A percentile compares a stretch with the other conserved stretches of the same genome.
phyloP scores from a whole-genome alignment of 805 yeast genomes.

The Candida odintsovae region DNA sequence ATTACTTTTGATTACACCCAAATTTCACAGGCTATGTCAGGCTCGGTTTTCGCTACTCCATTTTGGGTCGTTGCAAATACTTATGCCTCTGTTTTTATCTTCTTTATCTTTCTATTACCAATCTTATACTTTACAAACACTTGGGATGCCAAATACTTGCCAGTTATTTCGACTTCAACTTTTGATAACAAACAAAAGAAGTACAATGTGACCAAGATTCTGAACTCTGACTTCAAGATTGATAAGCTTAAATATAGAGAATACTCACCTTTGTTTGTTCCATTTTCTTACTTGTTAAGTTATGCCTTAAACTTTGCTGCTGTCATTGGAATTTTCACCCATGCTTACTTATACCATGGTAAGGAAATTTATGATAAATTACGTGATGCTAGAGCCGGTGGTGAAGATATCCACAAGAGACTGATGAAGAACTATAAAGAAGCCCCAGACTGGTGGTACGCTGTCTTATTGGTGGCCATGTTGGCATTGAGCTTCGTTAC shows the following conservation, averaged over 20 bases:
- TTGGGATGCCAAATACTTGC: slow-evolving; percentile 56
- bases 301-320: slow-evolving; percentile 61
- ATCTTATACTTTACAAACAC: slow-evolving; percentile 47
- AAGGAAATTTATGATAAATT: slow-evolving; percentile 43
- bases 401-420: slow-evolving; percentile 39
- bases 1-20: slow-evolving; percentile 56
- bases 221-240: slow-evolving; percentile 37
- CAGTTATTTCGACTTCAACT: slow-evolving; percentile 46
- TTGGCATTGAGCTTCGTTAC: slow-evolving; percentile 27
- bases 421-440: slow-evolving; percentile 53
- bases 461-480: slow-evolving; percentile 20
- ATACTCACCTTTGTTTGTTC: slow-evolving; percentile 54
- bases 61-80: slow-evolving; percentile 33
- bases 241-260: slow-evolving; percentile 39
- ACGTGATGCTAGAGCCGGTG: slow-evolving; percentile 36
- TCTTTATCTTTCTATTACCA: slow-evolving; percentile 45
- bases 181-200: slow-evolving; percentile 41
- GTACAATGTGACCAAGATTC: slow-evolving; percentile 43
- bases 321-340: slow-evolving; percentile 53
- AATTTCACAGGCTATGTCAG: slow-evolving; percentile 35
- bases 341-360: slow-evolving; percentile 53
- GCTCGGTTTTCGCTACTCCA: slow-evolving; percentile 59
- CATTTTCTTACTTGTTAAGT: slow-evolving; percentile 50
- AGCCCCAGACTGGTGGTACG: slow-evolving; percentile 56
- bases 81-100: slow-evolving; percentile 40